Percentiles rank a stretch among this genome's conserved stretches.
phyloP scores from a whole-genome alignment of 805 yeast genomes.

The Clavispora carvajalis region DNA sequence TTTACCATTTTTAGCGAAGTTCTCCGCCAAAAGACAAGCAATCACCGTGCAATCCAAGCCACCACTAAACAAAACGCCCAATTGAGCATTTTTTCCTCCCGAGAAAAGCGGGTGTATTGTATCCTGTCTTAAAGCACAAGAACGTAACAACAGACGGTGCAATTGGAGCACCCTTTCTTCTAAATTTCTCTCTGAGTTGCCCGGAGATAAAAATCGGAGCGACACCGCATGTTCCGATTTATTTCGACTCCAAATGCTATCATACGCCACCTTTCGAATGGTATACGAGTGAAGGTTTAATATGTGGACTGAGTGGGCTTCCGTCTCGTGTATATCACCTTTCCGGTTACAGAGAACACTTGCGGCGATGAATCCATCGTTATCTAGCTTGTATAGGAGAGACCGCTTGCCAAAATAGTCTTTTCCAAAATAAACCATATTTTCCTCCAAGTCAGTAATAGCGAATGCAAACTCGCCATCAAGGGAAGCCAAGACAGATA shows the following conservation, averaged over 20 bases:
- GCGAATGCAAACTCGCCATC: constrained; percentile 83
- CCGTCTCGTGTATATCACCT: not conserved
- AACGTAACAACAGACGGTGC: constrained; percentile 21
- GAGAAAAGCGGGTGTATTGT: constrained; percentile 55
- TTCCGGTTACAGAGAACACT: not conserved
- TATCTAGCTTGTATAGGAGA: constrained; percentile 39
- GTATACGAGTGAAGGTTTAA: constrained; percentile 25
- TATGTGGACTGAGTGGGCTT: constrained; percentile 41
- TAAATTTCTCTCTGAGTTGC: not conserved
- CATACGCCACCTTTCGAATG: not conserved
- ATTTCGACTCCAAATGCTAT: constrained; percentile 10
- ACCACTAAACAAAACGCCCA: constrained; percentile 82
- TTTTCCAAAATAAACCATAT: constrained; percentile 67
- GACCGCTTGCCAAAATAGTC: constrained; percentile 82
- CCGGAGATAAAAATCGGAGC: not conserved
- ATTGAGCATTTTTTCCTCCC: constrained; percentile 17
- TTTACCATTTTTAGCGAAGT: constrained; percentile 12
- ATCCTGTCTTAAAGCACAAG: constrained; percentile 48
- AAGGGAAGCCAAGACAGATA: constrained; percentile 37
- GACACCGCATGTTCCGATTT: not conserved
- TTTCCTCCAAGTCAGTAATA: constrained; percentile 38
- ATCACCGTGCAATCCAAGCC: constrained; percentile 90
- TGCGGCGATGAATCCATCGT: not conserved
- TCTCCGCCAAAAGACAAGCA: constrained; percentile 44
- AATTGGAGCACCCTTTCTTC: constrained; percentile 4